Conservation (phyloP, 2,329 filamentous ascomycete genomes). For the Thelonectria discophora region DNA sequence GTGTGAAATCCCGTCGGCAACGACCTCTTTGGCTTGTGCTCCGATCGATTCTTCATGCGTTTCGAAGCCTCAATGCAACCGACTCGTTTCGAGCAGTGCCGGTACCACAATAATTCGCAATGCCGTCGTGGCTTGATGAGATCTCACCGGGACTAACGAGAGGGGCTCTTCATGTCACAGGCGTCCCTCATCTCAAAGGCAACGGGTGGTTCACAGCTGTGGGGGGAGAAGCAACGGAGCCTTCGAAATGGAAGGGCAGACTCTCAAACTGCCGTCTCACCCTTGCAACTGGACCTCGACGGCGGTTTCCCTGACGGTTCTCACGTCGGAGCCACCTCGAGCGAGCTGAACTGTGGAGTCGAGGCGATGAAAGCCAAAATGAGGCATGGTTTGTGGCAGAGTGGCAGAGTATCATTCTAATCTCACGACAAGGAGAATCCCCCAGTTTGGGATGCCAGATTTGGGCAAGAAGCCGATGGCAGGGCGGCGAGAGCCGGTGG, state of each 20-base stretch:
- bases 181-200: not conserved
- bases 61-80: conserved; percentile 14
- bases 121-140: conserved; percentile 17
- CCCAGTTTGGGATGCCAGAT: conserved; percentile 12
- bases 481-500: not conserved
- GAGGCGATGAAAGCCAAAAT: conserved; percentile 20
- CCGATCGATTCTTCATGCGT: not conserved
- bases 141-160: conserved; percentile 18
- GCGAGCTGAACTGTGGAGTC: conserved; percentile 24
- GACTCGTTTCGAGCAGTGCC: conserved; percentile 9
- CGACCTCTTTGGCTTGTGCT: not conserved
- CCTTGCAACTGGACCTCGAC: conserved; percentile 10
- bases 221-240: conserved; percentile 13
- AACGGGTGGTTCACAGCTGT: conserved; percentile 6
- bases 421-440: conserved; percentile 6
- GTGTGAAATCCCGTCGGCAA: not conserved
- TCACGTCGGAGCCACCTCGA: conserved; percentile 10
- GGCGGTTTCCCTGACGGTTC: not conserved
- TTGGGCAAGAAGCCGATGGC: conserved; percentile 13
- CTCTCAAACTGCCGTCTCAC: conserved; percentile 15
- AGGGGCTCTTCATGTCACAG: conserved; percentile 6
- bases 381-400: conserved; percentile 17
- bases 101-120: conserved; percentile 17
- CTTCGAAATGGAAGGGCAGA: conserved; percentile 23
- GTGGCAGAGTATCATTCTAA: conserved; percentile 19